These are phyloP conservation scores for Berberis thunbergii DNA, from an alignment of 164 flowering plant genomes.

Conservation along the genomic window DNA sequence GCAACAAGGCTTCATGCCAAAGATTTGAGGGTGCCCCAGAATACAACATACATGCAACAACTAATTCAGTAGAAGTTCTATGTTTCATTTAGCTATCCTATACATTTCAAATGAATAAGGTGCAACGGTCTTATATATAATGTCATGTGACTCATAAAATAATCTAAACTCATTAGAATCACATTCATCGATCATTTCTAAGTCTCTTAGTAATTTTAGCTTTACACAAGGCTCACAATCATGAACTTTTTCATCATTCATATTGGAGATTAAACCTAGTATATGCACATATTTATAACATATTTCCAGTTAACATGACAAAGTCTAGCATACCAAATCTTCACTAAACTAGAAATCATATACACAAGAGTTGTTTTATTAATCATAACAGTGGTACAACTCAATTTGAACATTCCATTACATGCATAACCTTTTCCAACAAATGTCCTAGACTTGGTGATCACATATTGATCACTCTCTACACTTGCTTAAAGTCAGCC, in stretches of 20 bases:
- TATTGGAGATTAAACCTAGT: neutral
- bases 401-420: conserved; percentile 3
- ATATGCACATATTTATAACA: neutral
- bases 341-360: neutral
- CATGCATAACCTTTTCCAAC: conserved; percentile 2
- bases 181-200: no score
- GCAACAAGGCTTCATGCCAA: no score
- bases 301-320: neutral
- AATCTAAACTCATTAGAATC: no score
- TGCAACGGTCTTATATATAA: no score
- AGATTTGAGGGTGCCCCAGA: no score
- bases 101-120: no score
- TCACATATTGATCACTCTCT: neutral
- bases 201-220: conserved; percentile 4
- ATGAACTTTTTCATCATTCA: neutral
- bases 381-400: neutral
- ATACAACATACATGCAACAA: no score
- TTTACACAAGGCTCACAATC: conserved; percentile 3
- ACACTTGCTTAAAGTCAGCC: neutral
- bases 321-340: neutral
- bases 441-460: neutral
- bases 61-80: no score
- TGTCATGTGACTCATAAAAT: no score
- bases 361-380: neutral
- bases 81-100: no score